Conservation (phyloP, 129 eudicot species). For the Artemisia argyi region DNA sequence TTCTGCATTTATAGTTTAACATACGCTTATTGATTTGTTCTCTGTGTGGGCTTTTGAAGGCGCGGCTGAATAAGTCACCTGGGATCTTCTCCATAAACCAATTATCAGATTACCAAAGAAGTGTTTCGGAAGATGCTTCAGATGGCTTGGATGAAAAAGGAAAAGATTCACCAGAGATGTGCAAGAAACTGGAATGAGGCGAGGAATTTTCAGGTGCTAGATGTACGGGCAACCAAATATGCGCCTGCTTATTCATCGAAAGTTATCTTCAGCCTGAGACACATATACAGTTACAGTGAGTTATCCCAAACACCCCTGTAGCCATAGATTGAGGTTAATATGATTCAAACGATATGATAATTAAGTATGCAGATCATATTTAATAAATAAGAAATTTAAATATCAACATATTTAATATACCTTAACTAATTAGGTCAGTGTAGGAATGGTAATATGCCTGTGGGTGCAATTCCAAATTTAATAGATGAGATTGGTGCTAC, state of each 20-base stretch:
- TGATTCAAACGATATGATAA: too few relatives aligned
- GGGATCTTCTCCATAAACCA: constrained; percentile 77
- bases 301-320: too few relatives aligned
- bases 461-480: constrained; percentile 39
- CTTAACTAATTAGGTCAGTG: constrained; percentile 17
- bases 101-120: constrained; percentile 69
- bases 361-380: too few relatives aligned
- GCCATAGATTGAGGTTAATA: too few relatives aligned
- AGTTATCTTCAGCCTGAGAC: too few relatives aligned
- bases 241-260: not conserved
- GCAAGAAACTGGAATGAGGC: constrained; percentile 39
- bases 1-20: not conserved
- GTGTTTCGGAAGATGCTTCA: constrained; percentile 53
- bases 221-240: not conserved
- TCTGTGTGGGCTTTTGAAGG: constrained; percentile 33
- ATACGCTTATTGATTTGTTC: not conserved
- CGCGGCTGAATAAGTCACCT: constrained; percentile 25
- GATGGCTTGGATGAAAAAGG: constrained; percentile 47
- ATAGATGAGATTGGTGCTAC: constrained; percentile 38
- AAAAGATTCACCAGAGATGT: constrained; percentile 60
- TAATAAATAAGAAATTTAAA: too few relatives aligned
- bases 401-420: too few relatives aligned
- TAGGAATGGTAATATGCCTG: constrained; percentile 40
- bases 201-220: constrained; percentile 49
- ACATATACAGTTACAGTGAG: too few relatives aligned